These are phyloP conservation scores for Clarireedia monteithiana DNA, from an alignment of 2,329 filamentous ascomycete genomes.

Conservation along the genomic window DNA sequence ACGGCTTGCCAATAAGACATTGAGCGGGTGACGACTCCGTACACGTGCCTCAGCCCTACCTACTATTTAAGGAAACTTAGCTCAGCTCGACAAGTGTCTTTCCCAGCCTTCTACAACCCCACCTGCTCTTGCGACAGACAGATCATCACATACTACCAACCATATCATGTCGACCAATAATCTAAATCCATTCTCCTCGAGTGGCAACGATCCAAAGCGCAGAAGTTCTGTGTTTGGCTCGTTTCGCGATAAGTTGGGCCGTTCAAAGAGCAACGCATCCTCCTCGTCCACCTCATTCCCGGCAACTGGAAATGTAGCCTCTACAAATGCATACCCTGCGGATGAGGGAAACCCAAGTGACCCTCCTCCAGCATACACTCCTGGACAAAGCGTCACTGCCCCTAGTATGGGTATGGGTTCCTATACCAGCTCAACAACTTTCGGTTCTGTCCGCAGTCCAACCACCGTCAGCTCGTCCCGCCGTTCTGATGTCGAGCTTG, in stretches of 20 bases:
- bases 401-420: neutral
- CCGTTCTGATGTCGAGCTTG: neutral
- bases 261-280: neutral
- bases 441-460: neutral
- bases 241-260: neutral
- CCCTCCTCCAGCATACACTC: neutral
- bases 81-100: slow-evolving; percentile 12
- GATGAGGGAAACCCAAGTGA: neutral
- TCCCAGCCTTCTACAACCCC: neutral
- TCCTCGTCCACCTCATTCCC: neutral
- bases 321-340: neutral
- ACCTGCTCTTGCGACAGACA: slow-evolving; percentile 1
- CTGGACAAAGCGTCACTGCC: neutral
- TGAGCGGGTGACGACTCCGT: no score
- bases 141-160: neutral
- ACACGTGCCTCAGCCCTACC: neutral
- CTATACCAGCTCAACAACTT: no score
- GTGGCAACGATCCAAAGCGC: neutral
- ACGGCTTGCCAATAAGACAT: no score
- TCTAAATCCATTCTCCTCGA: neutral
- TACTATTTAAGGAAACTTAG: neutral
- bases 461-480: neutral
- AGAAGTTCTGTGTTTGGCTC: neutral
- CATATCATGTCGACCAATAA: slow-evolving; percentile 1
- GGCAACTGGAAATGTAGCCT: neutral